Conservation (phyloP, 305 asterid genomes). For the Plantago rigida region DNA sequence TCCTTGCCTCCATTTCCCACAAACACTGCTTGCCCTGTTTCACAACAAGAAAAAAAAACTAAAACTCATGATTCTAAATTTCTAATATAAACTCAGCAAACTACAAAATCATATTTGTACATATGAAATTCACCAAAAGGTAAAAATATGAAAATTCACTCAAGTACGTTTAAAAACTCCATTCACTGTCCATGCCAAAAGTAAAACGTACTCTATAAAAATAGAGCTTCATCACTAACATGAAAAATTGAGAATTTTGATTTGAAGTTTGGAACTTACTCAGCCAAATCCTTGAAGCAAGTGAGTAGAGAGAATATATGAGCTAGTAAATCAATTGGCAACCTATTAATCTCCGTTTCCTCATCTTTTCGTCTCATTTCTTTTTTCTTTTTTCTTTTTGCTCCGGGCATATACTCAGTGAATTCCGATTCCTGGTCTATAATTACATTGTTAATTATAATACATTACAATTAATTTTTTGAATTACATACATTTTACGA, state of each 20-base stretch:
- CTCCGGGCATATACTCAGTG: too few species aligned
- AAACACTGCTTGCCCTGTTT: constrained; percentile 56
- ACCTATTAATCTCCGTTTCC: constrained; percentile 50
- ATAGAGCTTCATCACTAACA: too few species aligned
- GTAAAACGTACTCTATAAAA: too few species aligned
- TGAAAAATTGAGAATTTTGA: background rate
- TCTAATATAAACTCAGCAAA: background rate
- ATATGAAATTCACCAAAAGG: background rate
- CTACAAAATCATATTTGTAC: background rate
- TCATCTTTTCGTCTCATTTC: constrained; percentile 44
- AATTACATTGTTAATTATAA: too few species aligned
- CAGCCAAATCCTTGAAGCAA: constrained; percentile 78
- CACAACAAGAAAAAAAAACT: background rate
- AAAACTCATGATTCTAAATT: background rate
- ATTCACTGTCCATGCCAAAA: too few species aligned
- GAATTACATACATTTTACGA: too few species aligned
- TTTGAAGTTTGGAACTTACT: constrained; percentile 33
- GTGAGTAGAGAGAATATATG: constrained; percentile 58
- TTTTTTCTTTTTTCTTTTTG: too few species aligned
- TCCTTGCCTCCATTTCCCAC: constrained; percentile 81
- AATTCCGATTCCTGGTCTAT: too few species aligned
- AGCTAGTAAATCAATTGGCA: constrained; percentile 72
- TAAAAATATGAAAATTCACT: too few species aligned
- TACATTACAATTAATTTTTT: too few species aligned
- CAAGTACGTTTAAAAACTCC: too few species aligned